Percentiles rank a stretch among this genome's conserved stretches.
Evolutionary conservation across 805 yeast species (phyloP).

Genomic region (Cyberlindnera euphorbiiphila): DNA sequence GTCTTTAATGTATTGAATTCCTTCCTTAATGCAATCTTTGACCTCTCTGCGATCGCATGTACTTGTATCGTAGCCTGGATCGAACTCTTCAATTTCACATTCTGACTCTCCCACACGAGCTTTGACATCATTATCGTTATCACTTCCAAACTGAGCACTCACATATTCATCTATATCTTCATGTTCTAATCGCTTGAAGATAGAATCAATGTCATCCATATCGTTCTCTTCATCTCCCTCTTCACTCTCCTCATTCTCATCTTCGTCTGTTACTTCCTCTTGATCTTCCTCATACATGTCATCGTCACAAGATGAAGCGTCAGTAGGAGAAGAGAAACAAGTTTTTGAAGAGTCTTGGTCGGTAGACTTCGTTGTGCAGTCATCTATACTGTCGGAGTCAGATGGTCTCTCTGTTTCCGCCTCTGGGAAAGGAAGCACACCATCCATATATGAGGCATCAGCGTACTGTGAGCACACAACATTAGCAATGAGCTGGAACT

Average conservation of each 20-base stretch:
- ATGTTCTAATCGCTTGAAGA: background rate
- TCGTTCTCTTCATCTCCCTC: no score
- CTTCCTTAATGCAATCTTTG: constrained; percentile 24
- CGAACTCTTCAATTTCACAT: constrained; percentile 20
- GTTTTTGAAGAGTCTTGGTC: no score
- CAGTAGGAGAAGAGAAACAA: no score
- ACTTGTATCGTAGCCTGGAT: constrained; percentile 22
- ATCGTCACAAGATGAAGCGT: no score
- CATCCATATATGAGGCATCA: constrained; percentile 21
- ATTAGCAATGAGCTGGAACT: constrained; percentile 20
- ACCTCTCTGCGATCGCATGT: constrained; percentile 22
- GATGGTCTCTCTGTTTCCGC: background rate
- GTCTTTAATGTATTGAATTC: constrained; percentile 18
- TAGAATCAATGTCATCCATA: no score
- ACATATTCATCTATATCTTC: constrained; percentile 1
- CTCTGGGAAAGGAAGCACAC: constrained; percentile 13
- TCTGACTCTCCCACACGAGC: constrained; percentile 19
- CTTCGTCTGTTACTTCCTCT: no score
- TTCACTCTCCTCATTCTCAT: no score
- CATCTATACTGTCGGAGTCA: no score
- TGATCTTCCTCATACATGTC: no score
- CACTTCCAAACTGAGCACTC: constrained; percentile 18
- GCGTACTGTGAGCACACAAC: constrained; percentile 24
- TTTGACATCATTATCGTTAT: constrained; percentile 25
- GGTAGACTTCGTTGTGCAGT: no score